phyloP scores from a whole-genome alignment of 768 basidiomycete genomes.

The Hortiboletus flavorubellus region DNA sequence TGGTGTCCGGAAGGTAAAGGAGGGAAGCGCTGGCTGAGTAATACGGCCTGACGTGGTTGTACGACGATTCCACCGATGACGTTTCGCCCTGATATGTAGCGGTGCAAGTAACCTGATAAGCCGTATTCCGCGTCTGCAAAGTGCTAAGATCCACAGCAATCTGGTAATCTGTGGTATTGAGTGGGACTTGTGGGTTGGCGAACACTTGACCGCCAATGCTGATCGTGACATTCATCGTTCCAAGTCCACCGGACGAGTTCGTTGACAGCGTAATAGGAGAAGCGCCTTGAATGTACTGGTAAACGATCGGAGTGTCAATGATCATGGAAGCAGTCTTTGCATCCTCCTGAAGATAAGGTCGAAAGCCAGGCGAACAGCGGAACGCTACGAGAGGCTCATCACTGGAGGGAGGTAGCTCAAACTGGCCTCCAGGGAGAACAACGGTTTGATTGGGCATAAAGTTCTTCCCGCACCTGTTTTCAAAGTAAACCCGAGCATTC shows the following conservation, averaged over 20 bases:
- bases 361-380: conserved; percentile 44
- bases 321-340: conserved; percentile 17
- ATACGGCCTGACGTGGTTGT: conserved; percentile 14
- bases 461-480: conserved; percentile 48
- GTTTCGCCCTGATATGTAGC: conserved; percentile 25
- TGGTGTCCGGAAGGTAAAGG: conserved; percentile 40
- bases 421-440: conserved; percentile 45
- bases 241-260: not conserved
- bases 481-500: not conserved
- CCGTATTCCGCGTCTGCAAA: conserved; percentile 27
- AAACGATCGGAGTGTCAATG: conserved; percentile 13
- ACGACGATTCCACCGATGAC: too few species aligned
- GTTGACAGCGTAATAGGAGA: conserved; percentile 22
- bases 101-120: conserved; percentile 35
- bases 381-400: conserved; percentile 40
- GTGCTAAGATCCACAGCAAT: conserved; percentile 29
- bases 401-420: conserved; percentile 35
- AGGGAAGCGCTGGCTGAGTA: conserved; percentile 34
- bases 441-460: conserved; percentile 40
- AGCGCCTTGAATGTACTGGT: conserved; percentile 34
- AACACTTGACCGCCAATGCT: conserved; percentile 24
- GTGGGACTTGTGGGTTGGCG: conserved; percentile 27
- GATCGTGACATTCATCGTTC: conserved; percentile 28
- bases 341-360: conserved; percentile 48
- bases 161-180: conserved; percentile 22